These are phyloP conservation scores for Lobulomyces angularis DNA, from an alignment of 192 early-diverging fungal species.

Conservation along the genomic window DNA sequence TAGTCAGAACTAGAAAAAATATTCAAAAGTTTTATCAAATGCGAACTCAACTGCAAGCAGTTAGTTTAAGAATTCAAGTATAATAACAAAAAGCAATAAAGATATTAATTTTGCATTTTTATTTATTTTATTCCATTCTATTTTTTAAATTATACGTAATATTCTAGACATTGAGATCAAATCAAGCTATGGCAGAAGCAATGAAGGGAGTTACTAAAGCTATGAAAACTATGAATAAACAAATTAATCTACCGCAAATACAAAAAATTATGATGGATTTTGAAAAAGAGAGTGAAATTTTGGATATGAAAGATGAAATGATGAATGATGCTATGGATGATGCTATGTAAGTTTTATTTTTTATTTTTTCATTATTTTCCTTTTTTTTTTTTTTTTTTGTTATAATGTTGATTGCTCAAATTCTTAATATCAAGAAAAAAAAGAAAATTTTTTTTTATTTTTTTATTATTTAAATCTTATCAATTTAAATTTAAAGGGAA, in stretches of 20 bases:
- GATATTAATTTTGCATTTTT: too few species aligned
- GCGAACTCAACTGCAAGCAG: slow-evolving; percentile 86
- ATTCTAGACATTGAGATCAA: slow-evolving; percentile 73
- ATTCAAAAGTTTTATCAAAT: slow-evolving; percentile 95
- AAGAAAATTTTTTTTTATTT: too few species aligned
- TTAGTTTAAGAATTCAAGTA: slow-evolving; percentile 79
- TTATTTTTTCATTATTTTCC: too few species aligned
- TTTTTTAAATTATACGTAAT: slow-evolving; percentile 6
- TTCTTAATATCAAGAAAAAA: too few species aligned
- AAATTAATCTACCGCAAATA: slow-evolving; percentile 87
- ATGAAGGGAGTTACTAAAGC: slow-evolving; percentile 93
- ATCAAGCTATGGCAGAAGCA: slow-evolving; percentile 89
- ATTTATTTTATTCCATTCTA: background rate
- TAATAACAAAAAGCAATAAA: too few species aligned
- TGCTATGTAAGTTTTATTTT: too few species aligned
- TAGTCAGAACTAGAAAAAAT: slow-evolving; percentile 85
- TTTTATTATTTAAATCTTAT: too few species aligned
- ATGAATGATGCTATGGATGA: slow-evolving; percentile 97
- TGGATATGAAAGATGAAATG: slow-evolving; percentile 99
- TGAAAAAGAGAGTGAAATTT: slow-evolving; percentile 82
- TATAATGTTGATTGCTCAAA: too few species aligned
- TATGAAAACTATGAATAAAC: slow-evolving; percentile 92
- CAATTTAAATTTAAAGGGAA: too few species aligned
- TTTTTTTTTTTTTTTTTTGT: too few species aligned
- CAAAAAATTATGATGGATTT: slow-evolving; percentile 97